Conservation (phyloP, 768 basidiomycete species). For the Lactifluus pinguis region DNA sequence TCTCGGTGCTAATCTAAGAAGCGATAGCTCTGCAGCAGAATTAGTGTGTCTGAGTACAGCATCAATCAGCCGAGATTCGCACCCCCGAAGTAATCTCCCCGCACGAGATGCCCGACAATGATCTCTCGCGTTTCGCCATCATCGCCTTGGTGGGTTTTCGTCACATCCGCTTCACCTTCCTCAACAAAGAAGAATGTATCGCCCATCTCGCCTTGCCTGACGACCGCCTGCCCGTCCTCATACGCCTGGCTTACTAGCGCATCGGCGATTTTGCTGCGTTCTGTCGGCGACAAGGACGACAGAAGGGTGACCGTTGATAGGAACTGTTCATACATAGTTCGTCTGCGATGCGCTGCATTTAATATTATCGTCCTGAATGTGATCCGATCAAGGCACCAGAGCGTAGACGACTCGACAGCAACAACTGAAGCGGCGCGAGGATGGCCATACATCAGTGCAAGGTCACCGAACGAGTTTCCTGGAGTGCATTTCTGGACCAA, state of each 20-base stretch:
- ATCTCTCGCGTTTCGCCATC: slow-evolving; percentile 55
- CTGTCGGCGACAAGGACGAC: slow-evolving; percentile 74
- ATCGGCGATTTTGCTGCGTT: slow-evolving; percentile 96
- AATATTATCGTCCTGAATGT: slow-evolving; percentile 98
- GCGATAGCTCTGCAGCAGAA: slow-evolving; percentile 63
- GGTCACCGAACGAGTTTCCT: slow-evolving; percentile 87
- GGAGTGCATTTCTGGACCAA: slow-evolving; percentile 80
- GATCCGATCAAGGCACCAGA: slow-evolving; percentile 95
- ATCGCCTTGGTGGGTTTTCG: slow-evolving; percentile 57
- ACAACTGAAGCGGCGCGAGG: slow-evolving; percentile 92
- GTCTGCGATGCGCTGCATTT: slow-evolving; percentile 80
- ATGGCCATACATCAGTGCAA: slow-evolving; percentile 97
- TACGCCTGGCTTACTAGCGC: slow-evolving; percentile 80
- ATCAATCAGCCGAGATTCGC: slow-evolving; percentile 22
- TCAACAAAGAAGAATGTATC: slow-evolving; percentile 98
- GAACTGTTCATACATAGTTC: slow-evolving; percentile 96
- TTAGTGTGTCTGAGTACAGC: slow-evolving; percentile 7
- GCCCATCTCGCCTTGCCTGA: slow-evolving; percentile 89
- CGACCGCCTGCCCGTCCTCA: slow-evolving; percentile 78
- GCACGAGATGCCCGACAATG: slow-evolving; percentile 64
- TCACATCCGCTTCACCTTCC: slow-evolving; percentile 83
- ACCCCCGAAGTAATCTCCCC: slow-evolving; percentile 99
- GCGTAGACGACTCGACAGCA: slow-evolving; percentile 68
- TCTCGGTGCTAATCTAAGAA: slow-evolving; percentile 81
- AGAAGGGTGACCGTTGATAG: slow-evolving; percentile 84